phyloP scores from a whole-genome alignment of 2,329 filamentous ascomycete species.

The Aspergillus pseudoglaucus region DNA sequence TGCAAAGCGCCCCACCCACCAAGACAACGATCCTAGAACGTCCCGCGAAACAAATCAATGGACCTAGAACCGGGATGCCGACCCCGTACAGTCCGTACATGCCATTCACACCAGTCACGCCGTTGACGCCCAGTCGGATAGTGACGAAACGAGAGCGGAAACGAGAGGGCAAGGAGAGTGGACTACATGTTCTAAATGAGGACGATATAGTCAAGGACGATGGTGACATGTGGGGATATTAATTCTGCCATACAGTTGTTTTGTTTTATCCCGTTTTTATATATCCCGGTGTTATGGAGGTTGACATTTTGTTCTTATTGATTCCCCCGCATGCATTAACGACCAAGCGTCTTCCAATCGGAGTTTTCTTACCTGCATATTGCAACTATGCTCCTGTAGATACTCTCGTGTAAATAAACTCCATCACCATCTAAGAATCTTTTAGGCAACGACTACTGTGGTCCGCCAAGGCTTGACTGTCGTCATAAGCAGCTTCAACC shows the following conservation, averaged over 20 bases:
- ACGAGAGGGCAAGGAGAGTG: slow-evolving; percentile 36
- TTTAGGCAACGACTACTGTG: neutral
- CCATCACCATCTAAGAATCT: too few relatives aligned
- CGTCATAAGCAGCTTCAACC: neutral
- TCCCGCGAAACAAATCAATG: slow-evolving; percentile 28
- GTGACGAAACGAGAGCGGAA: slow-evolving; percentile 40
- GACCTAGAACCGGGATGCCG: slow-evolving; percentile 42
- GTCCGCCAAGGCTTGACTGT: neutral
- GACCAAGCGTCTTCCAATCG: too few relatives aligned
- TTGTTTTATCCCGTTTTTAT: neutral
- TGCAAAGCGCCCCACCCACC: slow-evolving; percentile 40
- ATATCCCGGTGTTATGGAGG: neutral
- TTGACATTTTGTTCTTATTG: neutral
- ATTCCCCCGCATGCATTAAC: neutral
- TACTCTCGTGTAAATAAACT: too few relatives aligned
- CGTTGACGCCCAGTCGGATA: slow-evolving; percentile 42
- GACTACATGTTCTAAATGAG: slow-evolving; percentile 39
- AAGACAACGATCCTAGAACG: slow-evolving; percentile 45
- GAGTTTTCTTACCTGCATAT: neutral
- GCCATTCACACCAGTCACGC: slow-evolving; percentile 46
- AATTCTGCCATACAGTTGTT: neutral
- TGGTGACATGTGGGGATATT: slow-evolving; percentile 40
- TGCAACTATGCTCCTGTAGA: neutral
- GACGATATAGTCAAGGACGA: slow-evolving; percentile 43
- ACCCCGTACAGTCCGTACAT: slow-evolving; percentile 48